Evolutionary conservation across 1,284 basidiomycete species (phyloP), one percentile per base, ranked within the genome.

Genomic region (Tilletia setariae): DNA sequence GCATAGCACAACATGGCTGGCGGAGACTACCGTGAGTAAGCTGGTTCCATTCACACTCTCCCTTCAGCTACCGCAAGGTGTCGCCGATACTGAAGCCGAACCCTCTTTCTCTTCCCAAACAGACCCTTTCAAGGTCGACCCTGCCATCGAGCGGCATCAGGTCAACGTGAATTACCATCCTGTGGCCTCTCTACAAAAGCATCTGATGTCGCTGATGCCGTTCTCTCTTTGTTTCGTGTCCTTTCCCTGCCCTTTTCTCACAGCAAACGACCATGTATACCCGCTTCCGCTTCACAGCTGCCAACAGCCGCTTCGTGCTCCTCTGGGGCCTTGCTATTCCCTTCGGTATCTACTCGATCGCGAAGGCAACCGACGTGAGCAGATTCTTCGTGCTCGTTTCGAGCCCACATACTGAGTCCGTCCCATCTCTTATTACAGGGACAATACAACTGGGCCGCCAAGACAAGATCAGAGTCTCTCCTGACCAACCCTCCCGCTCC

Each of bases 241-340:
- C n/a, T n/a, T 2, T 1, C 47, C 23, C 23, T 49, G 11, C 23
- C 8, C 2, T 42, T 40, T 23, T 32, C 28, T 42, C 19, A 23
- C 65, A 76, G 74, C 79, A 80, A 73, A 74, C 75, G 67, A 76
- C 79, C 59, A 80, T 80, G 79, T 80, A 80, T 73, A 71, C 74
- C 64, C 72, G 77, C 30, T 80, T 80, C 74, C 74, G 74, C 49
- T 66, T 78, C 64, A 80, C 79, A 30, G 59, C 73, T 0, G 67
- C 71, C 25, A 78, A 77, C 44, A 68, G 75, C 35, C 72, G 74
- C 25, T 44, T 61, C 23, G 66, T 78, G 44, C 28, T 76, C 16
- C 35, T 78, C 25, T 79, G 74, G 75, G 79, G 74, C 21, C 23
- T 78, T 30, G 66, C 72, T 25, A 70, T 80, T 3, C 79, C 79